These are phyloP conservation scores for Parafenestella ontariensis DNA, from an alignment of 2,329 filamentous ascomycete genomes.

Conservation along the genomic window DNA sequence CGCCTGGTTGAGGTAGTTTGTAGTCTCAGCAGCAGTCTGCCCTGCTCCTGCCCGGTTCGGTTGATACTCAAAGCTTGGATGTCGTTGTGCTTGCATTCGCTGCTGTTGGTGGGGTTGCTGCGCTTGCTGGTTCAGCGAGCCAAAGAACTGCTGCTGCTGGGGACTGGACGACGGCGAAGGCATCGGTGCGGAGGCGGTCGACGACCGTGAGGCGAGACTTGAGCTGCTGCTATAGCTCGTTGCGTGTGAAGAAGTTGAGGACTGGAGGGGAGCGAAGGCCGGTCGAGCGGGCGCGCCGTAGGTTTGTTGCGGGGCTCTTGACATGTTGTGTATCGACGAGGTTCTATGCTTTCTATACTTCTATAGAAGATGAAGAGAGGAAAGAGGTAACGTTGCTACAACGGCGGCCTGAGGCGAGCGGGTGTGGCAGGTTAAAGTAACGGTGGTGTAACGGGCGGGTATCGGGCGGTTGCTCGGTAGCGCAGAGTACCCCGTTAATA, in stretches of 20 bases:
- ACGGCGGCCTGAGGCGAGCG: conserved; percentile 10
- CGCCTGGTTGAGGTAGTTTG: conserved; percentile 78
- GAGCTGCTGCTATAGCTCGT: conserved; percentile 53
- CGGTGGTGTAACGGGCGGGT: conserved; percentile 10
- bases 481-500: conserved; percentile 25
- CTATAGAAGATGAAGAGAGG: background rate
- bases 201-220: conserved; percentile 46
- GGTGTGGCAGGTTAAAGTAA: conserved; percentile 24
- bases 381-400: background rate
- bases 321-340: conserved; percentile 18
- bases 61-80: conserved; percentile 43
- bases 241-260: conserved; percentile 32
- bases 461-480: conserved; percentile 20
- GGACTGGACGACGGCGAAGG: conserved; percentile 44
- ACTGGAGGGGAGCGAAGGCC: conserved; percentile 47
- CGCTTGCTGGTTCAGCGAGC: conserved; percentile 34
- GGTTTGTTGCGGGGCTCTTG: conserved; percentile 27
- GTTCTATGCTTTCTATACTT: background rate
- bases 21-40: conserved; percentile 55
- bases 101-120: conserved; percentile 39
- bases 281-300: conserved; percentile 33
- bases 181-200: conserved; percentile 41
- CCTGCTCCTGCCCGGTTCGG: conserved; percentile 46
- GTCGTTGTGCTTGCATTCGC: conserved; percentile 34
- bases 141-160: conserved; percentile 44